Evolutionary conservation across 2,329 filamentous ascomycete species (phyloP).

Genomic region (Paramyrothecium sp.): DNA sequence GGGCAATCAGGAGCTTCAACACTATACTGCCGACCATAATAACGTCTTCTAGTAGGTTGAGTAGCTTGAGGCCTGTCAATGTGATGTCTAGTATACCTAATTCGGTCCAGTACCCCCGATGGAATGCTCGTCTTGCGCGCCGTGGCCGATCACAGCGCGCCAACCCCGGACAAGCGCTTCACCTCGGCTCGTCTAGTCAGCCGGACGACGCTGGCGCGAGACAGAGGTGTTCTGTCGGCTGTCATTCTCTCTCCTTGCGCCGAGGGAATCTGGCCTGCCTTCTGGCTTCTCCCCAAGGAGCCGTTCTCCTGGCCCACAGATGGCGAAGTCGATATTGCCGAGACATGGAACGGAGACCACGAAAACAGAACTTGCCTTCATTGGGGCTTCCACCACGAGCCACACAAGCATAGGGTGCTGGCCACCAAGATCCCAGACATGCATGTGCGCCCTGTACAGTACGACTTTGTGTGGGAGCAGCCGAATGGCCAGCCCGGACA

Average conservation of each 20-base stretch:
- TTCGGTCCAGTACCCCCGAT: conserved; percentile 36
- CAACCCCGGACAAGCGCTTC: conserved; percentile 39
- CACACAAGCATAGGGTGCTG: conserved; percentile 54
- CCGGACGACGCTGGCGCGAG: conserved; percentile 46
- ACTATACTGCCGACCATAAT: conserved; percentile 46
- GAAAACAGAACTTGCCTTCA: conserved; percentile 58
- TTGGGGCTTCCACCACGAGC: conserved; percentile 56
- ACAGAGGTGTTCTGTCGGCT: conserved; percentile 51
- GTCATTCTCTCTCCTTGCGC: conserved; percentile 52
- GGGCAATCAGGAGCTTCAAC: conserved; percentile 61
- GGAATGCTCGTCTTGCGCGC: conserved; percentile 52
- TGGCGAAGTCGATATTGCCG: conserved; percentile 60
- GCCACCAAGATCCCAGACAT: conserved; percentile 50
- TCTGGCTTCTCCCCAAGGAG: conserved; percentile 58
- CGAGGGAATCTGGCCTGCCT: conserved; percentile 59
- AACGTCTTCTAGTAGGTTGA: conserved; percentile 50
- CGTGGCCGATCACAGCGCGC: conserved; percentile 33
- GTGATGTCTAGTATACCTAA: background rate
- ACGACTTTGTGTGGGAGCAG: conserved; percentile 56
- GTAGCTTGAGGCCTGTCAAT: background rate
- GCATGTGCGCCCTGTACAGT: conserved; percentile 44
- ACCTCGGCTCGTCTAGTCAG: conserved; percentile 56
- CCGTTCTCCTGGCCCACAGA: conserved; percentile 59
- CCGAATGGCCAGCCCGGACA: conserved; percentile 39
- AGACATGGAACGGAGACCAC: conserved; percentile 58